phyloP scores from a whole-genome alignment of 2,329 filamentous ascomycete species.

The Blastomyces silverae region DNA sequence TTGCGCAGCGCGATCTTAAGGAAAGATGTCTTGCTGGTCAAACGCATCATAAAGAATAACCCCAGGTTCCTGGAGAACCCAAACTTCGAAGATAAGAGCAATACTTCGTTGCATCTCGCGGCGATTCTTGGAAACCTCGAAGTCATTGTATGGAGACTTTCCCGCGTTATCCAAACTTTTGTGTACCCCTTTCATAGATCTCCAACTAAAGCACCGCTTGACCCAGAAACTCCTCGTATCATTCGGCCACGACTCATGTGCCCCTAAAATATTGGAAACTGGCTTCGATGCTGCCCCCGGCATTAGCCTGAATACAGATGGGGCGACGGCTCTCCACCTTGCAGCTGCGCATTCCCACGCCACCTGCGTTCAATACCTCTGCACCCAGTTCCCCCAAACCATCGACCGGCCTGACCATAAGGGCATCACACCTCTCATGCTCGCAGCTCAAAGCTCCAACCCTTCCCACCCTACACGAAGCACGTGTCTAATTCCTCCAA shows the following conservation, averaged over 20 bases:
- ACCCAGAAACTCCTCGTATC: constrained; percentile 57
- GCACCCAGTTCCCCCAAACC: constrained; percentile 55
- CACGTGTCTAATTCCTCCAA: constrained; percentile 25
- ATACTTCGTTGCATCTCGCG: constrained; percentile 77
- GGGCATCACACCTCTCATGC: constrained; percentile 51
- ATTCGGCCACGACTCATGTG: constrained; percentile 64
- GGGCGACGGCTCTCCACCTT: constrained; percentile 76
- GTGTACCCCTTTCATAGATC: not conserved
- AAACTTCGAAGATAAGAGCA: constrained; percentile 66
- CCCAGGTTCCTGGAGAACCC: constrained; percentile 69
- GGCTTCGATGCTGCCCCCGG: constrained; percentile 37
- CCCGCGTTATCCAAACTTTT: not conserved
- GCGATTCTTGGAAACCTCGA: constrained; percentile 63
- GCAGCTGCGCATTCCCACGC: constrained; percentile 64
- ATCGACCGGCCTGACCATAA: constrained; percentile 60
- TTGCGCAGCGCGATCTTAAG: constrained; percentile 74
- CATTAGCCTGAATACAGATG: constrained; percentile 68
- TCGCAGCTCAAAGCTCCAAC: constrained; percentile 32
- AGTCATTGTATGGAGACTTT: constrained; percentile 48
- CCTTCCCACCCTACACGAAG: constrained; percentile 19
- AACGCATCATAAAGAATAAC: constrained; percentile 68
- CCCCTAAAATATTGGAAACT: constrained; percentile 24
- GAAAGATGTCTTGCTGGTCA: constrained; percentile 65
- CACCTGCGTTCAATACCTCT: constrained; percentile 65
- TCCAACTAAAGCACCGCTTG: not conserved